These are phyloP conservation scores for Candida gigantensis DNA, from an alignment of 1,139 yeast genomes.

Conservation along the genomic window DNA sequence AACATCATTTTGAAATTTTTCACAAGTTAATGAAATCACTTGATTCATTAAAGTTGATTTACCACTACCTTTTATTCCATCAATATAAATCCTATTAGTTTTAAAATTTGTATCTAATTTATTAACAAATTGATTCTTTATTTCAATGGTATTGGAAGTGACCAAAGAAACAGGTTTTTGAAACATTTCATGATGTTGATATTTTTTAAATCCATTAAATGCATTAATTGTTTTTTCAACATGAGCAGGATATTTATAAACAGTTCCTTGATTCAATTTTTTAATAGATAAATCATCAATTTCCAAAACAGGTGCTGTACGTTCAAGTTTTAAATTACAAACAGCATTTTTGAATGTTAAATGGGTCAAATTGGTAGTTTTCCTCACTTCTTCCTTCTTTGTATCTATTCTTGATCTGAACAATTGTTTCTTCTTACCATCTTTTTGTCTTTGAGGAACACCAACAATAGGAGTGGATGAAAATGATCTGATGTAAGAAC, in stretches of 20 bases:
- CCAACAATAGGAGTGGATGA: conserved; percentile 12
- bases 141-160: conserved; percentile 32
- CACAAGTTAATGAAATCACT: conserved; percentile 58
- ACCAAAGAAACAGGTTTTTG: conserved; percentile 57
- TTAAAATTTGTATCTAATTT: conserved; percentile 23
- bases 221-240: conserved; percentile 28
- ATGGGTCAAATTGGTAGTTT: conserved; percentile 44
- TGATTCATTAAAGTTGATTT: conserved; percentile 77
- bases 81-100: conserved; percentile 54
- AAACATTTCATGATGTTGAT: conserved; percentile 66
- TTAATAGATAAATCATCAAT: conserved; percentile 3
- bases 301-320: conserved; percentile 19
- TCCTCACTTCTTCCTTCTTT: conserved; percentile 23
- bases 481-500: conserved; percentile 4
- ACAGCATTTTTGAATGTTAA: conserved; percentile 44
- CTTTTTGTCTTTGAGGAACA: conserved; percentile 21
- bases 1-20: conserved; percentile 44
- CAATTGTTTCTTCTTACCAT: conserved; percentile 24
- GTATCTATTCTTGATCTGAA: conserved; percentile 23
- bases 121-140: conserved; percentile 27
- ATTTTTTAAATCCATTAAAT: conserved; percentile 61
- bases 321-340: conserved; percentile 35
- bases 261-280: conserved; percentile 10
- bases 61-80: conserved; percentile 80
- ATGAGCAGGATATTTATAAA: conserved; percentile 26